Percentiles rank a stretch among this genome's conserved stretches.
phyloP scores from a whole-genome alignment of 768 basidiomycete species.

The Phlebiopsis gigantea region DNA sequence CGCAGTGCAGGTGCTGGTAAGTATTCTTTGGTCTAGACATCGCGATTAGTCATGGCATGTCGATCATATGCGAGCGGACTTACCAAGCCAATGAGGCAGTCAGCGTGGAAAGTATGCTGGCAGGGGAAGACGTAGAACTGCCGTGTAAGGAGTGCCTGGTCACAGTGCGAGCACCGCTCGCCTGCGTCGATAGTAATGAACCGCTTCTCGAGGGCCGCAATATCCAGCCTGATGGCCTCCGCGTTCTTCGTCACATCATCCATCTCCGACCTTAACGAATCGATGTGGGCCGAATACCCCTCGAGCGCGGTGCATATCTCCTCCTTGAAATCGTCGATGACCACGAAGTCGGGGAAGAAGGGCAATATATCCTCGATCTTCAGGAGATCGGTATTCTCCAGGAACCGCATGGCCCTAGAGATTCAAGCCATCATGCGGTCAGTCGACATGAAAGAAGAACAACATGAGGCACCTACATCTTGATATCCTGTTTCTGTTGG shows the following conservation, averaged over 20 bases:
- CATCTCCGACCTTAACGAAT: constrained; percentile 88
- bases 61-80: constrained; percentile 24
- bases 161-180: constrained; percentile 84
- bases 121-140: constrained; percentile 99
- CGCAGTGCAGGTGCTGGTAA: constrained; percentile 77
- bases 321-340: constrained; percentile 99
- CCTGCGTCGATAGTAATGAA: constrained; percentile 89
- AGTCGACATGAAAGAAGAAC: not conserved
- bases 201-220: constrained; percentile 75
- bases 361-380: constrained; percentile 99
- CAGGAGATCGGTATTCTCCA: constrained; percentile 89
- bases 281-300: constrained; percentile 89
- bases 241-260: constrained; percentile 90
- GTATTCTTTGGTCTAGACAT: constrained; percentile 80
- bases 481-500: constrained; percentile 96
- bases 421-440: not conserved
- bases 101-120: constrained; percentile 95
- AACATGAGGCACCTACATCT: constrained; percentile 59
- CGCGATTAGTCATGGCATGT: not conserved
- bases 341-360: constrained; percentile 99
- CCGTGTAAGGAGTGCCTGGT: constrained; percentile 67
- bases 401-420: constrained; percentile 89
- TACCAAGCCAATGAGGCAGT: constrained; percentile 93
- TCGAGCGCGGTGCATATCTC: constrained; percentile 96
- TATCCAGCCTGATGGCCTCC: constrained; percentile 91